phyloP scores from a whole-genome alignment of 2,329 filamentous ascomycete genomes.

The Rhynchosporium secalis region DNA sequence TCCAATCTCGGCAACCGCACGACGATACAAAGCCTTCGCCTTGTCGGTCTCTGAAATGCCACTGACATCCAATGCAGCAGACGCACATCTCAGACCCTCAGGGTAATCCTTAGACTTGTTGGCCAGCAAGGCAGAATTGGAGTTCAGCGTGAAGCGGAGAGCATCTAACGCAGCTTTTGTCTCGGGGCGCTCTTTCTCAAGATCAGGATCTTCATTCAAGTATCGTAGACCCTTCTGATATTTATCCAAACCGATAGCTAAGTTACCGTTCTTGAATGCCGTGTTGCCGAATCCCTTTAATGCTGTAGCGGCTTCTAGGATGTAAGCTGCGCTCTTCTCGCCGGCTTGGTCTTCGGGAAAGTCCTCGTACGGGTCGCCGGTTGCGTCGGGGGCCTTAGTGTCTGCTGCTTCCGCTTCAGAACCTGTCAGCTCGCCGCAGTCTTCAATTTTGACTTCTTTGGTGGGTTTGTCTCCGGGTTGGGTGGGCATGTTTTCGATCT shows the following conservation, averaged over 20 bases:
- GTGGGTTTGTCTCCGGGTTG: constrained; percentile 74
- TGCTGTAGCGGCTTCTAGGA: constrained; percentile 76
- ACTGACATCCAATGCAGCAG: constrained; percentile 68
- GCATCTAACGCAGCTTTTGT: constrained; percentile 66
- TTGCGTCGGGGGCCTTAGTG: constrained; percentile 71
- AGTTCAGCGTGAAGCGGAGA: constrained; percentile 83
- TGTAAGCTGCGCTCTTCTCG: constrained; percentile 62
- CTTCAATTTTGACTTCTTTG: constrained; percentile 69
- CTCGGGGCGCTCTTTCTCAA: constrained; percentile 69
- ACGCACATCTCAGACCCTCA: constrained; percentile 69
- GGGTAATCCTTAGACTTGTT: constrained; percentile 74
- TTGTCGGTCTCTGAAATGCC: constrained; percentile 72
- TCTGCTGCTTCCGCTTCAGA: constrained; percentile 66
- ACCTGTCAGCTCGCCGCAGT: constrained; percentile 83
- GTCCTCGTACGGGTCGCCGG: constrained; percentile 92
- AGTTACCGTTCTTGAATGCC: constrained; percentile 79
- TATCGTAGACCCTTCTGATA: constrained; percentile 94
- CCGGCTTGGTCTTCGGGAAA: constrained; percentile 80
- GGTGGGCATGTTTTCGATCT: constrained; percentile 82
- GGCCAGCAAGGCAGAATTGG: constrained; percentile 82
- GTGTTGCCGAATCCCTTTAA: constrained; percentile 92
- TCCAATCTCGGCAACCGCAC: constrained; percentile 71
- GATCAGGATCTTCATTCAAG: constrained; percentile 78
- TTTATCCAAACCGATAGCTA: constrained; percentile 75
- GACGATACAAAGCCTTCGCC: constrained; percentile 86